phyloP scores from a whole-genome alignment of 176 grass and related monocot species.

The Aechmea fasciata region DNA sequence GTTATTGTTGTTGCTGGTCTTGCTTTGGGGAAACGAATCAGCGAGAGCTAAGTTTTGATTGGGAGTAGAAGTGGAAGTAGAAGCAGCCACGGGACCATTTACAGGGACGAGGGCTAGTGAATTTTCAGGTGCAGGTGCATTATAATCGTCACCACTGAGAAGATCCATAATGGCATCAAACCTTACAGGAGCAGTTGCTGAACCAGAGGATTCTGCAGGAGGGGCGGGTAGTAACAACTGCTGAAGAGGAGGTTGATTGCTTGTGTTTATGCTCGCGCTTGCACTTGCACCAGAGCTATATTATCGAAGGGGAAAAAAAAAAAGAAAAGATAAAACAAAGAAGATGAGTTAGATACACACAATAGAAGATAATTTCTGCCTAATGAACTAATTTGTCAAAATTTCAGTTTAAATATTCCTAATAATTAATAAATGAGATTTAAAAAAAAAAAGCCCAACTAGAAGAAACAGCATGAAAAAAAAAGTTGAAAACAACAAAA shows the following conservation, averaged over 20 bases:
- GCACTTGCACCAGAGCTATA: constrained; percentile 18
- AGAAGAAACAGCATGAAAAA: too few species aligned
- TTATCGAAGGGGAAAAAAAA: constrained; percentile 17
- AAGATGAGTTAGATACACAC: constrained; percentile 15
- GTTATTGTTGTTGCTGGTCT: constrained; percentile 10
- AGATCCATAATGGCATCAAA: constrained; percentile 68
- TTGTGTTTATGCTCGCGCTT: constrained; percentile 18
- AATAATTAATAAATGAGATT: too few species aligned
- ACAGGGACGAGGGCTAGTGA: constrained; percentile 70
- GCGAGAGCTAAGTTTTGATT: constrained; percentile 73
- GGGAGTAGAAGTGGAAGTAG: constrained; percentile 26
- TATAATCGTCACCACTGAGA: constrained; percentile 72
- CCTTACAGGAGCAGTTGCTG: constrained; percentile 47
- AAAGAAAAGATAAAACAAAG: constrained; percentile 1
- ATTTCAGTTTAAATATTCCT: too few species aligned
- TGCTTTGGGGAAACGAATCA: constrained; percentile 61
- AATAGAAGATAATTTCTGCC: neutral
- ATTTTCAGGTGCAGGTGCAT: constrained; percentile 56
- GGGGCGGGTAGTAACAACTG: constrained; percentile 55
- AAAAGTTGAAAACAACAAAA: too few species aligned
- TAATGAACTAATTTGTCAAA: too few species aligned
- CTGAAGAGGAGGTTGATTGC: constrained; percentile 52
- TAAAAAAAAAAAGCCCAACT: too few species aligned
- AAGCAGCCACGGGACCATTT: constrained; percentile 41
- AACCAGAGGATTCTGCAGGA: constrained; percentile 38